Evolutionary conservation across 805 yeast genomes (phyloP), one percentile per base, ranked within the genome.

Genomic region (Ogataea wickerhamii): DNA sequence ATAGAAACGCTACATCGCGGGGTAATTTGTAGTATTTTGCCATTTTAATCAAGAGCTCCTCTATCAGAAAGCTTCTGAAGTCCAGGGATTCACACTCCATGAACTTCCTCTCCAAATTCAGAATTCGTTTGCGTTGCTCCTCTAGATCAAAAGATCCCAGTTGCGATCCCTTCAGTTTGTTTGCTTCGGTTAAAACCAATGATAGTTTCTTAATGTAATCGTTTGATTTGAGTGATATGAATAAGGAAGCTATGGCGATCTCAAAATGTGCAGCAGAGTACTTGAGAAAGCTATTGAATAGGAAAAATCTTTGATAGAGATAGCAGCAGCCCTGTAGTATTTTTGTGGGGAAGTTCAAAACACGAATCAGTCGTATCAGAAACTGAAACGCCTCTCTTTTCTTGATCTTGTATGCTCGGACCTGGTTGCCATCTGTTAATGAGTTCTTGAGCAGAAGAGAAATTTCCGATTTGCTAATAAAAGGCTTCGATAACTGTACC

Each of bases 21-120:
- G 70, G 65, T 11, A 79, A 44, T 2, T 61, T 56, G 34, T 71
- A 63, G 37, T 64, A 70, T 53, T 76, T 84, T 30, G 74, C 71
- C 45, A 74, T 70, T 49, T 82, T 80, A 14, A 86, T 70, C 7
- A 84, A 68, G 45, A 78, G 71, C 47, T 76, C 79, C 56, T 87
- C 95, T 19, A 78, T 71, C 34, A 76, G 76, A 36, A 78, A 77
- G 29, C 75, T 70, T 48, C 94, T 70, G 52, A 87, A 86, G 58
- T 88, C 96, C 55, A 88, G 89, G 17, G 82, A 76, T 47, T 83
- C 74, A 1, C 85, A 71, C 53, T 88, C 95, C 47, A 89, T 65
- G 34, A 88, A 66, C 53, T 77, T 80, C 48, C 80, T 78, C 57
- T 88, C 96, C 25, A 82, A 51, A 13, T 66, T 66, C 49, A 86